phyloP scores from a whole-genome alignment of 2,329 filamentous ascomycete species.

The Colletotrichum plurivorum region DNA sequence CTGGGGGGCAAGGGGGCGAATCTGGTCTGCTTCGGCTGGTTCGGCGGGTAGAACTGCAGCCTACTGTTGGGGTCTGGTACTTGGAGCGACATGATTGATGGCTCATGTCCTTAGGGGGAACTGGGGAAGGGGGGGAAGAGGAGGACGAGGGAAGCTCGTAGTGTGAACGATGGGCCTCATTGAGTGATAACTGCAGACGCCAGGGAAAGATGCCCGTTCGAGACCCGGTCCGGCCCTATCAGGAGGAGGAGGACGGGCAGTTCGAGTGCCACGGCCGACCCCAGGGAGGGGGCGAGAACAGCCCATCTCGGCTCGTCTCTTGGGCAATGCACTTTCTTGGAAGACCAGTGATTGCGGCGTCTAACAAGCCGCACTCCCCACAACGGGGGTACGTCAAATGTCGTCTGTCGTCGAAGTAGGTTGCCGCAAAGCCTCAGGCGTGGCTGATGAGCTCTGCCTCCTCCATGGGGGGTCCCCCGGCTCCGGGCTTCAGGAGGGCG shows the following conservation, averaged over 20 bases:
- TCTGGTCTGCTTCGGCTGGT: conserved; percentile 36
- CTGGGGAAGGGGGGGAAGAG: conserved; percentile 8
- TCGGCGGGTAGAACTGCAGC: conserved; percentile 23
- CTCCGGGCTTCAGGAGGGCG: conserved; percentile 5
- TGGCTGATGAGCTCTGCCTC: conserved; percentile 24
- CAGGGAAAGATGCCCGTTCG: conserved; percentile 10
- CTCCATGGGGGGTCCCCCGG: conserved; percentile 14
- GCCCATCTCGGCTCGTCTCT: conserved; percentile 27
- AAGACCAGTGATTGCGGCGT: conserved; percentile 10
- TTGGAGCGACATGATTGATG: conserved; percentile 34
- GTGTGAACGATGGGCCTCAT: conserved; percentile 35
- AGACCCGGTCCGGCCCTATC: conserved; percentile 26
- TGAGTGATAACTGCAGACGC: conserved; percentile 35
- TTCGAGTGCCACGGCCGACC: background rate
- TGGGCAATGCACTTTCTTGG: conserved; percentile 30
- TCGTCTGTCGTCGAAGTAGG: conserved; percentile 16
- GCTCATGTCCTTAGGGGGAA: background rate
- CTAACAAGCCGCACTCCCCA: conserved; percentile 14
- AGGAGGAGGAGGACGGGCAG: conserved; percentile 7
- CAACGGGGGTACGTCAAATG: conserved; percentile 18
- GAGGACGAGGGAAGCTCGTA: conserved; percentile 8
- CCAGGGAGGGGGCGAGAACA: conserved; percentile 15
- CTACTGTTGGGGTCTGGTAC: conserved; percentile 34
- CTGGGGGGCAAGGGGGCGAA: conserved; percentile 35
- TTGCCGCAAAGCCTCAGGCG: conserved; percentile 14